Evolutionary conservation across 129 eudicot species (phyloP), one percentile per base, ranked within the genome.

Genomic region (Centella asiatica): DNA sequence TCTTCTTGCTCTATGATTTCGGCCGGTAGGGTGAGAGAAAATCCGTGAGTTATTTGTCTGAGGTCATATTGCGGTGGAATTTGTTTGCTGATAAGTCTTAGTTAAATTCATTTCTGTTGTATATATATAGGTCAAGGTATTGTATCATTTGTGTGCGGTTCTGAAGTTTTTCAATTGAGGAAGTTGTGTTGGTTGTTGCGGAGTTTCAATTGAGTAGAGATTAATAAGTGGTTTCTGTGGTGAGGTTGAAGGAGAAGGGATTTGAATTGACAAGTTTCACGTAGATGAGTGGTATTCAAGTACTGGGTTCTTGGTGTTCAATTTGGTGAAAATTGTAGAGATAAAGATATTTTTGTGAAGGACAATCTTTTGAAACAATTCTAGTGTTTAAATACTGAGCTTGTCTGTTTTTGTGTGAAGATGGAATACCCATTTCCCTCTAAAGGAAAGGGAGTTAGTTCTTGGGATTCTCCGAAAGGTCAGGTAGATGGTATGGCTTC

Each of bases 371-470:
- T 65, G 72, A 37, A 34, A 40, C 47, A 32, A 51, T 32, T 66
- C 24, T 71, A 56, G 49, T 4, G 26, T 17, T 62, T 40, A 3
- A 6, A 22, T 42, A 37, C n/a, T 62, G 29, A 3, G 31, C 23
- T 62, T 12, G 51, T 39, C 44, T 28, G 4, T 40, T 4, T 12
- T n/a, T n/a, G n/a, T 20, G 1, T 28, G 31, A 14, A 54, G 59
- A 88, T 85, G 97, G 95, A 85, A n/a, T 77, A 59, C 76, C 82
- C 88, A 58, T 81, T 78, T 59, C 69, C 84, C 0, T 44, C 76
- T 19, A 79, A 70, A 60, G 90, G 72, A 33, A 85, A 74, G 60
- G 78, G 65, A 1, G 49, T 47, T 36, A 74, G 71, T 19, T 70
- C 62, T 34, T 78, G 78, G 76, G 77, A 67, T 46, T 70, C 79